Conservation (phyloP, 2,329 filamentous ascomycete genomes). For the Trichoderma semiorbis region DNA sequence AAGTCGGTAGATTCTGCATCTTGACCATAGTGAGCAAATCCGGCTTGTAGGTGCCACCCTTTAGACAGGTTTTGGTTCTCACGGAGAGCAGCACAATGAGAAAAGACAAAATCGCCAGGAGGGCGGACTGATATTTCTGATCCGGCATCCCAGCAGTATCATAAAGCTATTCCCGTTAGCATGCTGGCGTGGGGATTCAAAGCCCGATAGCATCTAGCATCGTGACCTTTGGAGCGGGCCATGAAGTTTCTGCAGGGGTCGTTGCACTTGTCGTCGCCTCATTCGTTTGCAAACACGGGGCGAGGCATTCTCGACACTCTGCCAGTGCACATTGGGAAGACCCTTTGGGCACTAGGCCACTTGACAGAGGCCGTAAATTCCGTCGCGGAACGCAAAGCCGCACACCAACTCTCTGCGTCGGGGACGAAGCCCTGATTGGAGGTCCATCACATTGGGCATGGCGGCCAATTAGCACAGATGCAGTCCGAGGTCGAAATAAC, state of each 20-base stretch:
- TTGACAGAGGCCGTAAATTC: neutral
- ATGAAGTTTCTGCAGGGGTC: neutral
- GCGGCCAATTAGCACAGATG: neutral
- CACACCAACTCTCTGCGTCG: neutral
- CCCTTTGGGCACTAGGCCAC: neutral
- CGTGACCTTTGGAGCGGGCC: neutral
- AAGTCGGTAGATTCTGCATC: neutral
- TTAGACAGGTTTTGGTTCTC: neutral
- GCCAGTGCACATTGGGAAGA: neutral
- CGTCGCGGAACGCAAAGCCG: neutral
- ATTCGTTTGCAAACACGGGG: neutral
- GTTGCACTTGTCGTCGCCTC: constrained; percentile 5
- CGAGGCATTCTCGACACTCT: neutral
- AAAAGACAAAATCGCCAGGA: neutral
- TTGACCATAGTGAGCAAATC: neutral
- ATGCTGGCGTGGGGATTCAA: neutral
- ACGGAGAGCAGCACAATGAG: neutral
- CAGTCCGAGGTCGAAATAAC: neutral
- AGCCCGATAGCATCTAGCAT: neutral
- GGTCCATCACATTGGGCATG: neutral
- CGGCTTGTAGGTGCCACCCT: neutral
- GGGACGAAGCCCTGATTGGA: neutral
- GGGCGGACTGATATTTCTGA: neutral
- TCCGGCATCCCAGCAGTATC: neutral
- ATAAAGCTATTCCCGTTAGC: neutral